Evolutionary conservation across 2,329 filamentous ascomycete genomes (phyloP).

Genomic region (Fusarium verrucosum): DNA sequence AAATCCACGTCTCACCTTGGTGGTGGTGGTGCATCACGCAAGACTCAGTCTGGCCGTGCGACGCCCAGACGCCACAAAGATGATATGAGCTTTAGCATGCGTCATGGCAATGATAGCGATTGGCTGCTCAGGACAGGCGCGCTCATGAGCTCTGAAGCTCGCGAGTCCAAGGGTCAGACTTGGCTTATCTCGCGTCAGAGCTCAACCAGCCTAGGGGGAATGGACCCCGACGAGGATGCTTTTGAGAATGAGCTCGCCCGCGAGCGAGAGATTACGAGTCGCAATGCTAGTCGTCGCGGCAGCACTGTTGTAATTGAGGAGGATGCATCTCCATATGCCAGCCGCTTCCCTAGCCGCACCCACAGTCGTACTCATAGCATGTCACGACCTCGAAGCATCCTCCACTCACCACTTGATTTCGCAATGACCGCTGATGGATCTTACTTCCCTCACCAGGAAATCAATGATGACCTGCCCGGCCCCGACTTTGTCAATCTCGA

Average conservation of each 20-base stretch:
- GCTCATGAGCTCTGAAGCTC: conserved; percentile 67
- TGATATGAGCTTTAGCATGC: conserved; percentile 42
- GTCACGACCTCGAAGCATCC: conserved; percentile 49
- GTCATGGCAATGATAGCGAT: conserved; percentile 63
- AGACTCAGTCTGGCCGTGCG: conserved; percentile 44
- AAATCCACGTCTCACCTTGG: conserved; percentile 69
- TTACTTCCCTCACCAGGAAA: conserved; percentile 37
- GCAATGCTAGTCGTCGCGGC: conserved; percentile 58
- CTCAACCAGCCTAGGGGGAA: conserved; percentile 67
- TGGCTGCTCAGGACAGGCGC: conserved; percentile 73
- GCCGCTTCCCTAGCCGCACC: conserved; percentile 59
- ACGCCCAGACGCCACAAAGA: conserved; percentile 50
- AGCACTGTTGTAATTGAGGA: conserved; percentile 55
- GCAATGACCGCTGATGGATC: conserved; percentile 41
- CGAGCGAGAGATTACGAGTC: conserved; percentile 60
- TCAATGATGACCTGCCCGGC: conserved; percentile 55
- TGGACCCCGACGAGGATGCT: conserved; percentile 63
- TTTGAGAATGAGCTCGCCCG: conserved; percentile 62
- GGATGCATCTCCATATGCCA: conserved; percentile 50
- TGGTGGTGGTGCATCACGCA: conserved; percentile 36
- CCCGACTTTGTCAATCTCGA: conserved; percentile 72
- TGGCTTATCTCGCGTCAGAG: conserved; percentile 74
- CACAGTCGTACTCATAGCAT: conserved; percentile 51
- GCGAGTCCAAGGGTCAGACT: conserved; percentile 74
- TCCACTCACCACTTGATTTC: conserved; percentile 57